Base-by-base conservation (phyloP, 1,139 yeast species). In the Blastobotrys buckinghamii region DNA sequence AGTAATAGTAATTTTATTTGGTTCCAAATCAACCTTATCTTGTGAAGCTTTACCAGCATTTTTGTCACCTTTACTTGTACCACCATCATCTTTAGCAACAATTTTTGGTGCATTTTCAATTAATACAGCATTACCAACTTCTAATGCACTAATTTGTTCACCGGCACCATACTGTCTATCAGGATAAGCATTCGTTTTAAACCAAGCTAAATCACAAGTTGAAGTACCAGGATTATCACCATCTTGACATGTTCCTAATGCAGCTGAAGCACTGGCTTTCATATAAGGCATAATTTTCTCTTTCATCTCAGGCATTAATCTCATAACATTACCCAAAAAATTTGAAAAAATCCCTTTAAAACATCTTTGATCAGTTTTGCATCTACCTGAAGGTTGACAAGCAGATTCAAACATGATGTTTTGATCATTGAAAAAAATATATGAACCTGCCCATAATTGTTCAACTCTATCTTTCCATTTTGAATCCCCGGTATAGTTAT, bases 101-200 rank as follows among this genome's bases (percentile, higher is more conserved):
- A 78, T 77, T n/a, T 7, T 32, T 9, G 9, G 20, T 71, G 79
- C 32, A 76, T 75, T 68, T 47, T 73, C 66, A 22, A 78, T 78
- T 62, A 81, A 71, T 48, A 84, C 72, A 56, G 77, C 82, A 56
- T 82, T 84, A 62, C 89, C 76, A 4, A 79, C 79, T 64, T 89
- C 97, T 51, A 89, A 71, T 0, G 97, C 95, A 44, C 81, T 68
- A 85, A 90, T 86, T 66, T 90, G 96, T 67, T 90, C 97, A 54
- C 97, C 97, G 35, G 90, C 74, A 13, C 97, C 97, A 59, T 78
- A 89, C 44, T 59, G 64, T 2, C 81, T 83, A 66, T 90, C 97
- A 84, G 89, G 89, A 19, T 36, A 36, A 8, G 27, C 39, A 15
- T 78, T 77, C 42, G 68, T 68, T 61, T 15, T 39, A 77, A 70